These are phyloP conservation scores for Melocanna baccifera DNA, from an alignment of 176 grass and related monocot species.

Conservation along the genomic window DNA sequence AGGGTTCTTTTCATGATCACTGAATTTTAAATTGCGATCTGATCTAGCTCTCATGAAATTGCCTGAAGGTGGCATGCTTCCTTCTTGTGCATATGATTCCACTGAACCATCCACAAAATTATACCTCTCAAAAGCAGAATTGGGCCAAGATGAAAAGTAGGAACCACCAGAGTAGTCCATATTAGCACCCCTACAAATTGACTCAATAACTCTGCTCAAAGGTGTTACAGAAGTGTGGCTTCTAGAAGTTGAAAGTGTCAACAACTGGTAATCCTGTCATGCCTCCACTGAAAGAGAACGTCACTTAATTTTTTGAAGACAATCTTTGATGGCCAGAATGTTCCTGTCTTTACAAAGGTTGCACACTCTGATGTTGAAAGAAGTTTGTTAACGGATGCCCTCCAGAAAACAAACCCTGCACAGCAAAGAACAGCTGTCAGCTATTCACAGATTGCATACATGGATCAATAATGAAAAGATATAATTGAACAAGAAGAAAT, in stretches of 20 bases:
- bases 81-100: constrained; percentile 38
- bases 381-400: background rate
- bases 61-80: constrained; percentile 30
- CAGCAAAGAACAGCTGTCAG: constrained; percentile 23
- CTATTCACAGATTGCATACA: constrained; percentile 13
- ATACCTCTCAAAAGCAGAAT: constrained; percentile 35
- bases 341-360: constrained; percentile 16
- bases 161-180: constrained; percentile 46
- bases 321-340: background rate
- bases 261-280: constrained; percentile 13
- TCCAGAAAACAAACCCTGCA: background rate
- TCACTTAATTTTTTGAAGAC: background rate
- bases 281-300: constrained; percentile 19
- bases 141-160: constrained; percentile 48
- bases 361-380: background rate
- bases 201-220: constrained; percentile 15
- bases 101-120: constrained; percentile 40
- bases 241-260: constrained; percentile 15
- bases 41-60: constrained; percentile 34
- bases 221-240: background rate
- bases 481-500: background rate
- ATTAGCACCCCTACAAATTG: background rate
- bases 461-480: constrained; percentile 17
- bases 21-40: constrained; percentile 32
- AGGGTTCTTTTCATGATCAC: constrained; percentile 24